Percentiles rank a stretch among this genome's conserved stretches.
Conservation (phyloP, 208 protist species). For the Trypanosoma vivax region DNA sequence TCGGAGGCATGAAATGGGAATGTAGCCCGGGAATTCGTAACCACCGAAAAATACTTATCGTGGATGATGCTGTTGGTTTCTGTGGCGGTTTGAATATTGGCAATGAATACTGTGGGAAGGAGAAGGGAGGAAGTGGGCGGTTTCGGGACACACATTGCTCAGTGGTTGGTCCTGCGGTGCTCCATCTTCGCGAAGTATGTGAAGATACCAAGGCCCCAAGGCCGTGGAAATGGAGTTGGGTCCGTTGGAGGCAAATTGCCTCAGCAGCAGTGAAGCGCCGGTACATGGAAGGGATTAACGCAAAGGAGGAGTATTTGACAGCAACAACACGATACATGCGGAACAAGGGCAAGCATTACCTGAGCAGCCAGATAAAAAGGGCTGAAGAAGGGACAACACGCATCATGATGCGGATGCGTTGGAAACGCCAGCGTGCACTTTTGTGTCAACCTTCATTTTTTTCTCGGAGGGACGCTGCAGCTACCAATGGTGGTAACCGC, state of each 20-base stretch:
- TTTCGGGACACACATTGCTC: constrained; percentile 87
- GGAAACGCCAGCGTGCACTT: constrained; percentile 23
- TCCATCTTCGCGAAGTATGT: constrained; percentile 78
- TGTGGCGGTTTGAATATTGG: constrained; percentile 91
- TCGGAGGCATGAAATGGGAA: constrained; percentile 61
- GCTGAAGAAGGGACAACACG: constrained; percentile 21
- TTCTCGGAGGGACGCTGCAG: background rate
- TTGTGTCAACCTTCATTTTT: constrained; percentile 3
- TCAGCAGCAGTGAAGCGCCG: constrained; percentile 39
- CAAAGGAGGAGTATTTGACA: constrained; percentile 19
- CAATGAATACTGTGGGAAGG: constrained; percentile 85
- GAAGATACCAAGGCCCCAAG: constrained; percentile 80
- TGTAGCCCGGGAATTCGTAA: constrained; percentile 84
- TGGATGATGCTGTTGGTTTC: constrained; percentile 78
- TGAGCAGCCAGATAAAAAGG: constrained; percentile 31
- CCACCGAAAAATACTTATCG: constrained; percentile 88
- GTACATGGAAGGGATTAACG: constrained; percentile 30
- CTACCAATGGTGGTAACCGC: background rate
- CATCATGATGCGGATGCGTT: constrained; percentile 29
- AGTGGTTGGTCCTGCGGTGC: constrained; percentile 64
- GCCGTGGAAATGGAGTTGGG: constrained; percentile 73
- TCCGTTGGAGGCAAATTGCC: constrained; percentile 78
- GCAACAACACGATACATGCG: constrained; percentile 17
- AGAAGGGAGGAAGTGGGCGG: constrained; percentile 52
- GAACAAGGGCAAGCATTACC: constrained; percentile 26